Conservation (phyloP, 2,329 filamentous ascomycete species). For the Sordariomycetes sp. region DNA sequence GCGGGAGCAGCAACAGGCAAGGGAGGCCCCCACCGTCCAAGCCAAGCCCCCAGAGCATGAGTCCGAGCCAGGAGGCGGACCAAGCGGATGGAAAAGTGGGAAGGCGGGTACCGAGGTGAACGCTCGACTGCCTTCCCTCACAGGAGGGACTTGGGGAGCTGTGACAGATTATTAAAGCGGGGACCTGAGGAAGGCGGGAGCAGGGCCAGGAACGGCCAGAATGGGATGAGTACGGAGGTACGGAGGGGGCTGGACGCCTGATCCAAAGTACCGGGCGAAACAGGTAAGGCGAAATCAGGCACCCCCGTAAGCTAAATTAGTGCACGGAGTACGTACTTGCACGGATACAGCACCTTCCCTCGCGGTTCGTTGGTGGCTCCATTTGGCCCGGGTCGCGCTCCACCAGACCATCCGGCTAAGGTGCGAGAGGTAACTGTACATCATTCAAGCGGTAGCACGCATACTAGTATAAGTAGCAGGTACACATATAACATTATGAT, state of each 20-base stretch:
- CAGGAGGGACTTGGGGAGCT: not conserved
- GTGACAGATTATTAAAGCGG: conserved; percentile 6
- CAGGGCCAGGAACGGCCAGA: not conserved
- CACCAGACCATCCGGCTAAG: not conserved
- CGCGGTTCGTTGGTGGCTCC: not conserved
- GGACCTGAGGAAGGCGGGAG: conserved; percentile 1
- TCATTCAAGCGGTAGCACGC: not conserved
- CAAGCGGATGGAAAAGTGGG: not conserved
- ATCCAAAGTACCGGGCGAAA: not conserved
- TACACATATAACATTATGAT: not conserved
- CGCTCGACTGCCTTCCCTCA: not conserved
- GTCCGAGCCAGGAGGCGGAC: not conserved
- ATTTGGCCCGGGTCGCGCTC: not conserved
- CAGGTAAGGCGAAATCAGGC: not conserved
- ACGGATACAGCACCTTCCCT: too few relatives aligned
- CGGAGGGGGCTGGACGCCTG: not conserved
- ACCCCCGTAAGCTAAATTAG: not conserved
- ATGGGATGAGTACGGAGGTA: not conserved
- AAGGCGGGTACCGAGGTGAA: not conserved
- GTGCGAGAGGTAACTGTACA: not conserved
- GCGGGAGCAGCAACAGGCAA: not conserved
- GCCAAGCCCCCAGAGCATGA: too few relatives aligned
- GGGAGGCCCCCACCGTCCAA: not conserved
- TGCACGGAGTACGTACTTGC: too few relatives aligned
- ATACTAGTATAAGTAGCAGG: not conserved